These are phyloP conservation scores for Naganishia liquefaciens DNA, from an alignment of 1,284 basidiomycete species.

Conservation along the genomic window DNA sequence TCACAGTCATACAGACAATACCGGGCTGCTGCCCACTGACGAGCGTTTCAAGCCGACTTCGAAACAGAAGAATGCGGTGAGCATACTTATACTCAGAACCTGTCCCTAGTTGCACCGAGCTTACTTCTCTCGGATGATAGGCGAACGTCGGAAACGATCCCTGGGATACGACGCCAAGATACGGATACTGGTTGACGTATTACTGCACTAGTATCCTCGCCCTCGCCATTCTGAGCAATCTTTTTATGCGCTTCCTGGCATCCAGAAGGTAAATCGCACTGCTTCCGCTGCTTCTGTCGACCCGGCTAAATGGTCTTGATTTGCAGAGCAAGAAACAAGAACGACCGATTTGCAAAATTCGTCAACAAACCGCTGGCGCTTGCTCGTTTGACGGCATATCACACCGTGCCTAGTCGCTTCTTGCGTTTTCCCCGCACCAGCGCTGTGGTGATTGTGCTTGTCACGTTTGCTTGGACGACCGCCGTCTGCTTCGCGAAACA, in stretches of 20 bases:
- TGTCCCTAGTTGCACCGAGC: not conserved
- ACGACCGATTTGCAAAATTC: conserved; percentile 10
- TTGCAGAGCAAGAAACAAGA: conserved; percentile 20
- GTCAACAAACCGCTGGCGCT: conserved; percentile 22
- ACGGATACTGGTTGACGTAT: conserved; percentile 28
- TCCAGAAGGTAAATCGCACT: conserved; percentile 11
- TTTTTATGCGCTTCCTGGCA: conserved; percentile 18
- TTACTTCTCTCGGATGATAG: not conserved
- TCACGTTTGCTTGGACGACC: conserved; percentile 10
- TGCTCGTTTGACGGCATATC: conserved; percentile 14
- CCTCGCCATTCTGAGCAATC: conserved; percentile 16
- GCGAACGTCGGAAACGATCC: conserved; percentile 25
- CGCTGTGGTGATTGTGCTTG: conserved; percentile 6
- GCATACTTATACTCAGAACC: not conserved
- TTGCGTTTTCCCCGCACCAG: conserved; percentile 14
- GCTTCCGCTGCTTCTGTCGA: not conserved
- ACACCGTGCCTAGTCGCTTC: conserved; percentile 23
- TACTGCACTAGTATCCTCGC: conserved; percentile 15
- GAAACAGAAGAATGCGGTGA: conserved; percentile 25
- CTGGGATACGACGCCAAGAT: conserved; percentile 17
- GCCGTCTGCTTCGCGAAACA: conserved; percentile 27
- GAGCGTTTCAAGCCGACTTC: conserved; percentile 20
- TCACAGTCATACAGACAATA: conserved; percentile 18
- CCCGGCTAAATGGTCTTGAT: not conserved
- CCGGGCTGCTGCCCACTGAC: conserved; percentile 3